phyloP scores from a whole-genome alignment of 1,284 basidiomycete genomes.

The Filobasidium uniguttulatum region DNA sequence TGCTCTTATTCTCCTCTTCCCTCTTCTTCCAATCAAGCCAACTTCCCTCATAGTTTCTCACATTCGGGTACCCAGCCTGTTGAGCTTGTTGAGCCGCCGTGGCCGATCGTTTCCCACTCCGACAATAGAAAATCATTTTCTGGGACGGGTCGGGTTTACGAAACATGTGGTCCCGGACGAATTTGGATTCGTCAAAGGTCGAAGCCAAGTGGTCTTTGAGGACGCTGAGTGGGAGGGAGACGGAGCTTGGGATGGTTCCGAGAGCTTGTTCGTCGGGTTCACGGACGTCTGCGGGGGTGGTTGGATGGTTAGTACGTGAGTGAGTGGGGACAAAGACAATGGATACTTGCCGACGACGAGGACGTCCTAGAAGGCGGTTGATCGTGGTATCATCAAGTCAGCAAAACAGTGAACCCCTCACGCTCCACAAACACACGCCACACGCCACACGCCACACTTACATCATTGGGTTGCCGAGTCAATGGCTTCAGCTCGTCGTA shows the following conservation, averaged over 20 bases:
- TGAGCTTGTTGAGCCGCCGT: constrained; percentile 73
- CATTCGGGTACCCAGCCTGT: constrained; percentile 69
- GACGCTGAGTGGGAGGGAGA: constrained; percentile 78
- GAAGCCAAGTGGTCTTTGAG: constrained; percentile 54
- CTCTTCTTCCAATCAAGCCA: constrained; percentile 82
- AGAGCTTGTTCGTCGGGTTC: constrained; percentile 87
- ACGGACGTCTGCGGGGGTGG: constrained; percentile 82
- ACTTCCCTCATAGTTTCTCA: constrained; percentile 78
- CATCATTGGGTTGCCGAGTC: constrained; percentile 64
- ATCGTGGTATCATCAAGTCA: no score
- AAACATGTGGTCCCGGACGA: constrained; percentile 64
- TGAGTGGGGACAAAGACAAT: no score
- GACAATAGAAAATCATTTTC: constrained; percentile 85
- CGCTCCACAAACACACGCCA: background rate
- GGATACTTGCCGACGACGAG: constrained; percentile 11
- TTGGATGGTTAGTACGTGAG: no score
- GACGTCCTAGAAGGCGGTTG: constrained; percentile 14
- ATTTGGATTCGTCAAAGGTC: constrained; percentile 45
- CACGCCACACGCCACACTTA: constrained; percentile 38
- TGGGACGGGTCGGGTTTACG: constrained; percentile 61
- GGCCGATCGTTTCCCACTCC: constrained; percentile 72
- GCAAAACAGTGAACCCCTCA: background rate
- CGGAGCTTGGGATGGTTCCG: constrained; percentile 87
- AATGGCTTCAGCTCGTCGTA: constrained; percentile 76
- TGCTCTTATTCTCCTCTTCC: constrained; percentile 24